Conservation (phyloP, 441 rosid species). For the Pelargonium cotyledonis region DNA sequence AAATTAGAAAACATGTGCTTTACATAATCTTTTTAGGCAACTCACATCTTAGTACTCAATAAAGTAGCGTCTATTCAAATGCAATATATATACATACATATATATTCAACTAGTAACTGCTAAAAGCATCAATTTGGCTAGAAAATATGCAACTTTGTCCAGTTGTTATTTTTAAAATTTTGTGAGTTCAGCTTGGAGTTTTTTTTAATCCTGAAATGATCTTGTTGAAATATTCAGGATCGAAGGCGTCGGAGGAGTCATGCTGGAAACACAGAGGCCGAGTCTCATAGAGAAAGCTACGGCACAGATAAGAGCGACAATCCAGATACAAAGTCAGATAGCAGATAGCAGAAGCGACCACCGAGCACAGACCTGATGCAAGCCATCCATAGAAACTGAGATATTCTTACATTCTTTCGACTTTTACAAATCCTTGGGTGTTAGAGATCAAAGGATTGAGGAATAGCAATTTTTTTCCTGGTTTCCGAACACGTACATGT, state of each 20-base stretch:
- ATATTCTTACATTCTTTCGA: slow-evolving; percentile 17
- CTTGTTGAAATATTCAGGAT: slow-evolving; percentile 39
- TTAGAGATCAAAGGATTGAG: neutral
- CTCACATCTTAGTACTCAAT: no score
- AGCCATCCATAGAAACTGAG: slow-evolving; percentile 15
- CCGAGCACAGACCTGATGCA: slow-evolving; percentile 17
- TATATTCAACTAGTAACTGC: no score
- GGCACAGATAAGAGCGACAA: slow-evolving; percentile 43
- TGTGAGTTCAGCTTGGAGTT: neutral
- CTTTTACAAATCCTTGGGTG: slow-evolving; percentile 14
- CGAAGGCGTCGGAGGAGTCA: slow-evolving; percentile 63
- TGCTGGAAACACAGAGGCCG: slow-evolving; percentile 37
- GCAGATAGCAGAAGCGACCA: slow-evolving; percentile 32
- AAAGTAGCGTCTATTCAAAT: no score
- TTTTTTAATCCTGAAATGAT: no score
- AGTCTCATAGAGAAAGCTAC: slow-evolving; percentile 37
- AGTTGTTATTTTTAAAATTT: no score
- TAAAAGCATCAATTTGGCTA: no score
- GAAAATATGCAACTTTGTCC: no score
- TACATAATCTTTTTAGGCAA: no score
- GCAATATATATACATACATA: no score
- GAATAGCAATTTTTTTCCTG: neutral
- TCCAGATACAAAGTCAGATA: slow-evolving; percentile 30
- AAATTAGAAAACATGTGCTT: no score
- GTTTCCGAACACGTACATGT: neutral